A percentile compares a stretch with the other conserved stretches of the same genome.
Conservation (phyloP, 768 basidiomycete species). For the Tylopilus rubrobrunneus region DNA sequence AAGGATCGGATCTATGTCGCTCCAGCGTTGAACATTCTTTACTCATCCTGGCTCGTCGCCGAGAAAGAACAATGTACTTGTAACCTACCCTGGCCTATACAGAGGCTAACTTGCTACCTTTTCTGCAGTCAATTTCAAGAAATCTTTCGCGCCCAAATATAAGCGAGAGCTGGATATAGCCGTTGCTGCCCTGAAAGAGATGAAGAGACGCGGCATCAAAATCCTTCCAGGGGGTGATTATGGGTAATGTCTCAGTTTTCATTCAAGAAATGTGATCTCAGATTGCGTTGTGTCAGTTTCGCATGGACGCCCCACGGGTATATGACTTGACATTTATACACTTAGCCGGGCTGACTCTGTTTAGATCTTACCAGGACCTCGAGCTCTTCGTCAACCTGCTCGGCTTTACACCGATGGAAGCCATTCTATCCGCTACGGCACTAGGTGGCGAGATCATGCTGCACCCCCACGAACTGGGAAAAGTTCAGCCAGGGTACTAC, state of each 20-base stretch:
- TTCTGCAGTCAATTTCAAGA: constrained; percentile 19
- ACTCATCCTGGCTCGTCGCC: constrained; percentile 26
- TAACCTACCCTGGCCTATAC: neutral
- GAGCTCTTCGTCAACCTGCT: constrained; percentile 36
- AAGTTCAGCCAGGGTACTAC: constrained; percentile 35
- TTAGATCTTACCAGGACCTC: constrained; percentile 33
- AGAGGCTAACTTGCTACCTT: neutral
- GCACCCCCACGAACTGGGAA: constrained; percentile 35
- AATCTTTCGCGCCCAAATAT: constrained; percentile 18
- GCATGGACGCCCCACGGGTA: constrained; percentile 34
- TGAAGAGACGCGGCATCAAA: constrained; percentile 34
- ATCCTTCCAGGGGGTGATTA: constrained; percentile 37
- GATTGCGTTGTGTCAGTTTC: constrained; percentile 11
- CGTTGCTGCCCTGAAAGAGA: constrained; percentile 33
- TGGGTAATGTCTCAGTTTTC: constrained; percentile 20
- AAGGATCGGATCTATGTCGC: constrained; percentile 33
- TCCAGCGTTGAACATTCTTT: constrained; percentile 31
- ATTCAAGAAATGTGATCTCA: neutral
- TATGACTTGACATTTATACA: neutral
- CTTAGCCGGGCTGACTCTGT: constrained; percentile 1
- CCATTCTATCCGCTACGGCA: constrained; percentile 33
- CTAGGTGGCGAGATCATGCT: constrained; percentile 36
- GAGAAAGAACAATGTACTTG: constrained; percentile 22
- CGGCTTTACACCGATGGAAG: constrained; percentile 35
- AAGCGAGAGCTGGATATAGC: constrained; percentile 32